Base-by-base conservation (phyloP, 2,329 filamentous ascomycete genomes). In the Neospermospora avenae region DNA sequence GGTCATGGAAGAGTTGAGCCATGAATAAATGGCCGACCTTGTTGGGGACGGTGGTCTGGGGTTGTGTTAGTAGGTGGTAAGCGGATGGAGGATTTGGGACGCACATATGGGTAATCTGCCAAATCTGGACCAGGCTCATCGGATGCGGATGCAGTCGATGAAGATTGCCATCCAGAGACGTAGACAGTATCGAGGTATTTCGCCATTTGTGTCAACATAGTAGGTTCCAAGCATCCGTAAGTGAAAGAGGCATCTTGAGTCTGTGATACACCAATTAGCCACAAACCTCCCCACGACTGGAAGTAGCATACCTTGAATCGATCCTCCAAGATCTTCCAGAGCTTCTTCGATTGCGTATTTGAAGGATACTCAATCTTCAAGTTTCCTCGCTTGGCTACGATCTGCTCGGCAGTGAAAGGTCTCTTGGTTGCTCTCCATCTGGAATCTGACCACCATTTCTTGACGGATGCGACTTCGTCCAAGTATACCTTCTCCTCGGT, bases 121-220 rank as follows among this genome's bases (percentile, higher is more conserved):
- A 99, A 84, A 87, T 99, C 95, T 52, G 95, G 95, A 41, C 93
- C 95, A 25, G 95, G 95, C 80, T 99, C 95, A 71, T 99, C 92
- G 6, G 93, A 93, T 1, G 92, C 85, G 2, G 93, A 97, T 53
- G 95, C 95, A 7, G 95, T 99, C 24, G 93, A 97, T 1, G 93
- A 98, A 66, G 91, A 96, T 78, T 99, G 95, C 95, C 95, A 99
- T 66, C 95, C 95, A 57, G 95, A 98, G 64, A 99, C 95, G 76
- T 99, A 99, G 74, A 99, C 91, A 35, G 95, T 99, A 74, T 99
- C 95, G 64, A 99, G 83, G 76, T 96, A 98, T 78, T 98, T 96
- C 70, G 93, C 93, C 95, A 99, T 99, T 77, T 99, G 95, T 28
- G 95, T 98, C 74, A 99, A 84, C 90, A 97, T 97, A 59, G 96